Conservation (phyloP, 441 rosid species). For the Daphne laureola region DNA sequence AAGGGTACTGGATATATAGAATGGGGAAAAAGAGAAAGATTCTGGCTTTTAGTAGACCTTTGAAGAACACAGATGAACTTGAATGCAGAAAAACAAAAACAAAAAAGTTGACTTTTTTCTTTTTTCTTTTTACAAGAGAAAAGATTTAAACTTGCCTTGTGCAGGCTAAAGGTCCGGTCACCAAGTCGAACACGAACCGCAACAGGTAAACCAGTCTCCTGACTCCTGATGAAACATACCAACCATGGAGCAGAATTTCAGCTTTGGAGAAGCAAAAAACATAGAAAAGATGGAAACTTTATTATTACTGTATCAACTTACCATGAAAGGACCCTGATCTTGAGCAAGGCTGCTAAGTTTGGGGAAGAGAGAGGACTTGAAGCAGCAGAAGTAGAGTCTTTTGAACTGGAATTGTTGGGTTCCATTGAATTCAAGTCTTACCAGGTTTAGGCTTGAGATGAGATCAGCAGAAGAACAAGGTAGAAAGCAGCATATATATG, state of each 20-base stretch:
- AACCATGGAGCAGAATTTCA: neutral
- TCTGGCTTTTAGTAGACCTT: neutral
- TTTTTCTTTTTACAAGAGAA: too few relatives aligned
- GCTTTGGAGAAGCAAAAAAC: neutral
- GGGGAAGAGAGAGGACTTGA: conserved; percentile 69
- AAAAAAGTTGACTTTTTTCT: neutral
- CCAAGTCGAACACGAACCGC: conserved; percentile 42
- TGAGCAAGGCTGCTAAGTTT: conserved; percentile 49
- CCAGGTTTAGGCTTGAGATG: too few relatives aligned
- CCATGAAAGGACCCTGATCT: conserved; percentile 71
- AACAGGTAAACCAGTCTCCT: conserved; percentile 76
- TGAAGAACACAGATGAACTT: too few relatives aligned
- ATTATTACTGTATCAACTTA: conserved; percentile 11
- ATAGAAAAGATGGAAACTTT: neutral
- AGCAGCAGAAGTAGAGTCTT: conserved; percentile 35
- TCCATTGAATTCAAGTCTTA: conserved; percentile 40
- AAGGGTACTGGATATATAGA: conserved; percentile 44
- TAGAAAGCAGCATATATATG: conserved; percentile 16
- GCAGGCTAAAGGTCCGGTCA: conserved; percentile 50
- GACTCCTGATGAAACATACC: conserved; percentile 43
- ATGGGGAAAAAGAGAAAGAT: conserved; percentile 5
- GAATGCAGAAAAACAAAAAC: neutral
- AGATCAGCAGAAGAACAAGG: neutral
- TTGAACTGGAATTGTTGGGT: conserved; percentile 27
- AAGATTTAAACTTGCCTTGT: conserved; percentile 39